These are phyloP conservation scores for Cadophora luteo-olivacea DNA, from an alignment of 2,329 filamentous ascomycete genomes.

Conservation along the genomic window DNA sequence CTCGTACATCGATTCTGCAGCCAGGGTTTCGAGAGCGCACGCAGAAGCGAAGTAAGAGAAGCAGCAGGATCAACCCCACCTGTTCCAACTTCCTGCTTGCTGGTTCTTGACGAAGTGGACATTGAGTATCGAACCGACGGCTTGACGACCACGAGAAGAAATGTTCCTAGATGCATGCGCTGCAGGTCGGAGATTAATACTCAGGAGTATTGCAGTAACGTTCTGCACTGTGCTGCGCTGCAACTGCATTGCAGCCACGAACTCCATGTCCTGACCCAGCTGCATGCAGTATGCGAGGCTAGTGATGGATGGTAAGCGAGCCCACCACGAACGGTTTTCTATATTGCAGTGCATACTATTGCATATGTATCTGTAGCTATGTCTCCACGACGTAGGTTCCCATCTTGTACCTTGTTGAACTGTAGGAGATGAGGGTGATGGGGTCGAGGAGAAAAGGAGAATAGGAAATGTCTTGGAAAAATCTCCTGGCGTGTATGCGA, in stretches of 20 bases:
- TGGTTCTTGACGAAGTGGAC: not conserved
- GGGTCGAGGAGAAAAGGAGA: constrained; percentile 7
- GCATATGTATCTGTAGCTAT: constrained; percentile 8
- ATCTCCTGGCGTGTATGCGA: not conserved
- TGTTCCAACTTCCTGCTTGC: constrained; percentile 15
- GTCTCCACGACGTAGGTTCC: not conserved
- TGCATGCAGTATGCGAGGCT: constrained; percentile 11
- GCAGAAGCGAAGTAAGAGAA: too few species aligned
- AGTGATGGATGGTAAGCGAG: not conserved
- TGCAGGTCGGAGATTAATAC: constrained; percentile 23
- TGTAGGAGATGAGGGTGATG: too few species aligned
- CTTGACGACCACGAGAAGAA: not conserved
- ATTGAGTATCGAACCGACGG: not conserved
- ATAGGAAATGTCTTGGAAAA: constrained; percentile 7
- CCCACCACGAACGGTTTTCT: not conserved
- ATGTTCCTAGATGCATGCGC: not conserved
- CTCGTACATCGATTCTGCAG: constrained; percentile 5
- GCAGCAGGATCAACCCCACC: not conserved
- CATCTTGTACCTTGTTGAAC: not conserved
- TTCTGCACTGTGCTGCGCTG: not conserved
- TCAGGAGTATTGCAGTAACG: constrained; percentile 11
- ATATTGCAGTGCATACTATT: constrained; percentile 21
- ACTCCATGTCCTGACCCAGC: not conserved
- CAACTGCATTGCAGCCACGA: not conserved
- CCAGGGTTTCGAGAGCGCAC: not conserved